phyloP scores from a whole-genome alignment of 2,329 filamentous ascomycete genomes.

The Paraphoma sp. region DNA sequence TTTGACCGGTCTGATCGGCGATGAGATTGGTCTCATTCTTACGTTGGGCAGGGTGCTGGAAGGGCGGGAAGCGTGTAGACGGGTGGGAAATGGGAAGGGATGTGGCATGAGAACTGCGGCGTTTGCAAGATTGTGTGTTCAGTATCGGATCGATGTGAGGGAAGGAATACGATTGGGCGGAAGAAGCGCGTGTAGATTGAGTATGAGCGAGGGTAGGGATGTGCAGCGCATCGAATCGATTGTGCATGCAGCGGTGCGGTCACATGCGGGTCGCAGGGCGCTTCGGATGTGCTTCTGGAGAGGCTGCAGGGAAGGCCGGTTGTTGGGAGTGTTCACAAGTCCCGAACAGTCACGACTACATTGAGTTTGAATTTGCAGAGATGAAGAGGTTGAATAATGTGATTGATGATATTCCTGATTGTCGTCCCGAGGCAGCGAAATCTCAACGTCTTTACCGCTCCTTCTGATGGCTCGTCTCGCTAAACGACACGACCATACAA shows the following conservation, averaged over 20 bases:
- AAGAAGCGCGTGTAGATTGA: neutral
- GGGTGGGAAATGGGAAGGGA: neutral
- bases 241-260: neutral
- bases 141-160: neutral
- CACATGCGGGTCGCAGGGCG: slow-evolving; percentile 9
- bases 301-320: neutral
- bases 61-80: neutral
- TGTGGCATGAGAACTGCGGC: neutral
- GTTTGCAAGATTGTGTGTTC: neutral
- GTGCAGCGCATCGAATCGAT: neutral
- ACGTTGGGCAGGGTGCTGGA: neutral
- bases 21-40: neutral
- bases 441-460: neutral
- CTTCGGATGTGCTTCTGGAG: neutral
- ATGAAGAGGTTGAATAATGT: neutral
- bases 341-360: too few relatives aligned
- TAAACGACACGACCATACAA: neutral
- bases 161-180: neutral
- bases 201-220: neutral
- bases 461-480: neutral
- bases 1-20: neutral
- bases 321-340: neutral
- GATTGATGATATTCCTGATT: neutral
- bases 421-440: neutral
- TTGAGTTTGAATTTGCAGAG: neutral